phyloP scores from a whole-genome alignment of 305 asterid species.

The Fraxinus nigra region DNA sequence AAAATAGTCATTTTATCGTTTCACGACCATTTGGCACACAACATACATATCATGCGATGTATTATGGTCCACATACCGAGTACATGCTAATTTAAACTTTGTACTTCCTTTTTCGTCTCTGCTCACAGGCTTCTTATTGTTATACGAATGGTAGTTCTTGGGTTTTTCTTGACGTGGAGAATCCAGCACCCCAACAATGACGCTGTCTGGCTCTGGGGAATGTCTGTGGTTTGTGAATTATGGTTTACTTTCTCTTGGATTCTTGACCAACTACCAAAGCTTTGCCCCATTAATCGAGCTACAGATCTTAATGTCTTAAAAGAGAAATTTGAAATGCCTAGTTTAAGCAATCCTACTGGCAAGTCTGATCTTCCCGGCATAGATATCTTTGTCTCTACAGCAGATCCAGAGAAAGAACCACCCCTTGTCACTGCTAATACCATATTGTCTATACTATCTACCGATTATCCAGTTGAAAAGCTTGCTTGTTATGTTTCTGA shows the following conservation, averaged over 20 bases:
- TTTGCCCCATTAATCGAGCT: slow-evolving; percentile 64
- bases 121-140: slow-evolving; percentile 50
- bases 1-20: neutral
- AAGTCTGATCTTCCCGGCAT: slow-evolving; percentile 76
- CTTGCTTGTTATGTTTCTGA: slow-evolving; percentile 76
- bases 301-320: slow-evolving; percentile 63
- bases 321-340: slow-evolving; percentile 63
- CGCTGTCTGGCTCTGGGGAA: slow-evolving; percentile 76
- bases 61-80: slow-evolving; percentile 7
- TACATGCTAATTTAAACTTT: slow-evolving; percentile 21
- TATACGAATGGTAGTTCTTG: slow-evolving; percentile 59
- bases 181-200: slow-evolving; percentile 58
- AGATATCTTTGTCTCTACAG: slow-evolving; percentile 74
- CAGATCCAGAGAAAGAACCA: slow-evolving; percentile 86
- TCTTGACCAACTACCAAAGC: slow-evolving; percentile 75
- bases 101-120: slow-evolving; percentile 9
- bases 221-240: slow-evolving; percentile 70
- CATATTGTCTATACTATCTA: slow-evolving; percentile 66
- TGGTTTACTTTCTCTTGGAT: slow-evolving; percentile 81
- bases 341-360: slow-evolving; percentile 55
- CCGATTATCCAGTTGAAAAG: slow-evolving; percentile 77
- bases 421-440: slow-evolving; percentile 85
- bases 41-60: neutral
- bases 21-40: neutral
- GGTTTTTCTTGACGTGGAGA: slow-evolving; percentile 63